Evolutionary conservation across 768 basidiomycete species (phyloP).

Genomic region (Calocybe cyanea): DNA sequence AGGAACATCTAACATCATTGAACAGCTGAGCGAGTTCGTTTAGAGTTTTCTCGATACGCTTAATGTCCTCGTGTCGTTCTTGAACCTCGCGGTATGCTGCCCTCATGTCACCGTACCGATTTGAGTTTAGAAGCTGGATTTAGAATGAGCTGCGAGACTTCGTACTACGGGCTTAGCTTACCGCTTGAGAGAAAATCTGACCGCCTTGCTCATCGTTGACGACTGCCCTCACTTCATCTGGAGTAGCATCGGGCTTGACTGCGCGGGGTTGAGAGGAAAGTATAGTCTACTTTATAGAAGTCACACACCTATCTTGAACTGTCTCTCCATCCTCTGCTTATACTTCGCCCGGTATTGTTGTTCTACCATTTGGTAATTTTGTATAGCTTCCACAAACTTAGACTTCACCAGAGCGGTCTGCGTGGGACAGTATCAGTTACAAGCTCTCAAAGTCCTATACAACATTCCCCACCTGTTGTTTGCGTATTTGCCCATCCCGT

Average conservation of each 20-base stretch:
- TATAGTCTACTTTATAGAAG: not conserved
- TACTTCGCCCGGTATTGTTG: constrained; percentile 74
- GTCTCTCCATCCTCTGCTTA: constrained; percentile 79
- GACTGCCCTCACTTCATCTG: constrained; percentile 84
- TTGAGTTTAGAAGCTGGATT: constrained; percentile 77
- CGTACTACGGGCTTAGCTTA: constrained; percentile 26
- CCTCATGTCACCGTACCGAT: constrained; percentile 85
- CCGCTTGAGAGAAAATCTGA: constrained; percentile 90
- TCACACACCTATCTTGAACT: constrained; percentile 77
- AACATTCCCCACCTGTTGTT: constrained; percentile 58
- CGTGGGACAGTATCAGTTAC: constrained; percentile 4
- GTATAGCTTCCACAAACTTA: constrained; percentile 83
- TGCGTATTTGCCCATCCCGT: constrained; percentile 70
- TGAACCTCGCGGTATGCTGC: constrained; percentile 97
- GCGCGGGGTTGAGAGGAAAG: not conserved
- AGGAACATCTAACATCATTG: constrained; percentile 69
- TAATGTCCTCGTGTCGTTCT: constrained; percentile 92
- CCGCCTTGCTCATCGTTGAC: constrained; percentile 77
- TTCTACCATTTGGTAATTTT: constrained; percentile 81
- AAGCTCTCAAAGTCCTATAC: not conserved
- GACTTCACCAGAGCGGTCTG: constrained; percentile 63
- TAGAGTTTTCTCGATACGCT: constrained; percentile 91
- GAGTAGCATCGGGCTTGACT: constrained; percentile 93
- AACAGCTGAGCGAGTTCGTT: constrained; percentile 93
- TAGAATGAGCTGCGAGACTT: constrained; percentile 8